phyloP scores from a whole-genome alignment of 164 flowering plant species.

The Warburgia ugandensis region DNA sequence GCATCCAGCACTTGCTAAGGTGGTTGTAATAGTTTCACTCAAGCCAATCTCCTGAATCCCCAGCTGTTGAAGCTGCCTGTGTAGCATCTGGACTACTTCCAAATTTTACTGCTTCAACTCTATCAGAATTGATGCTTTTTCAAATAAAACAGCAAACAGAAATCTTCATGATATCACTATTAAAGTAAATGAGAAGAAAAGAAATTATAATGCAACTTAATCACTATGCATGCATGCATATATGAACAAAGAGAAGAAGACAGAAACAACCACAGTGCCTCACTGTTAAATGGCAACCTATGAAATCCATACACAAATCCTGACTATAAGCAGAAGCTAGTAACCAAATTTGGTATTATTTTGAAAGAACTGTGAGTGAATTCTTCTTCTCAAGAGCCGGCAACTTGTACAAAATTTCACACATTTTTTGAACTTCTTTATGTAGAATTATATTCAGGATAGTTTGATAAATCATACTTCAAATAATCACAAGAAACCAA shows the following conservation, averaged over 20 bases:
- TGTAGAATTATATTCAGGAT: no score
- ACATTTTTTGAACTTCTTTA: no score
- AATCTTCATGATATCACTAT: conserved; percentile 1
- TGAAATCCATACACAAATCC: not conserved
- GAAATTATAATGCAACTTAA: not conserved
- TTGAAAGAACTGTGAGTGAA: no score
- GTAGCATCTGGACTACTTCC: conserved; percentile 30
- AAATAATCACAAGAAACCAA: no score
- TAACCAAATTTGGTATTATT: no score
- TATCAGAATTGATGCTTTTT: conserved; percentile 22
- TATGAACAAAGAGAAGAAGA: not conserved
- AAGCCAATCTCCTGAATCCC: conserved; percentile 19
- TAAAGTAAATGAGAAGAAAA: not conserved
- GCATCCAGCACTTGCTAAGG: conserved; percentile 75
- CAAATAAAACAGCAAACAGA: conserved; percentile 18
- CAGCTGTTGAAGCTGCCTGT: conserved; percentile 14
- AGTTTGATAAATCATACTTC: no score
- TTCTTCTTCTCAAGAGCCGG: no score
- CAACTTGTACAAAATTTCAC: no score
- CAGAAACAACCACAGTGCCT: not conserved
- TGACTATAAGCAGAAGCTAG: no score
- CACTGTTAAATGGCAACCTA: not conserved
- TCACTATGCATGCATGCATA: not conserved
- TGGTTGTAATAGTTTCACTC: conserved; percentile 34
- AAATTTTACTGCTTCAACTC: conserved; percentile 25